These are phyloP conservation scores for Dendrobium huoshanense DNA, from an alignment of 106 monocot species.

Conservation along the genomic window DNA sequence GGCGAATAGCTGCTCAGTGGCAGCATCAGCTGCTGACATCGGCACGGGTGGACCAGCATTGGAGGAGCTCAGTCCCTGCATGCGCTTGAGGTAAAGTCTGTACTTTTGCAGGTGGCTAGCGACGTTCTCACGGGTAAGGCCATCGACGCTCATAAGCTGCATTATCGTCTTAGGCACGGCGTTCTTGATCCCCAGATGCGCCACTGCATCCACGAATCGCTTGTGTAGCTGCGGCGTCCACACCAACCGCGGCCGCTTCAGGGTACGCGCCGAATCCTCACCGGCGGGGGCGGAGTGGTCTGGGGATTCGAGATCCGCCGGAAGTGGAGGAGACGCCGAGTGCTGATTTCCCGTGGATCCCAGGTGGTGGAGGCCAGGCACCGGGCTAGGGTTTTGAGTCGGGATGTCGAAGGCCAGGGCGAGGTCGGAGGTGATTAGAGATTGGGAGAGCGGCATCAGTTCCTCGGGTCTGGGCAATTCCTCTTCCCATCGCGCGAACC, in stretches of 20 bases:
- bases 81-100: slow-evolving; percentile 59
- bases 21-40: slow-evolving; percentile 16
- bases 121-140: slow-evolving; percentile 79
- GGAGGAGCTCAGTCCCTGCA: slow-evolving; percentile 35
- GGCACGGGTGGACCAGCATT: not conserved
- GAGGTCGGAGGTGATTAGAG: slow-evolving; percentile 17
- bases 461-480: slow-evolving; percentile 15
- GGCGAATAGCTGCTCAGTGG: slow-evolving; percentile 63
- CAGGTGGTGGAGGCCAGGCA: not conserved
- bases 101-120: slow-evolving; percentile 89
- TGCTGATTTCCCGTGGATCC: not conserved
- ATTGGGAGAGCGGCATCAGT: slow-evolving; percentile 17
- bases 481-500: slow-evolving; percentile 14
- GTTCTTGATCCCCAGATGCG: slow-evolving; percentile 72
- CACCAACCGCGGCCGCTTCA: slow-evolving; percentile 76
- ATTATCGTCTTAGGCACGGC: slow-evolving; percentile 85
- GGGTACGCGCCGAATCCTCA: slow-evolving; percentile 52
- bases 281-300: not conserved
- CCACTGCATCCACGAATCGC: slow-evolving; percentile 76
- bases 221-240: slow-evolving; percentile 91
- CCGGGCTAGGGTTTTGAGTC: slow-evolving; percentile 4
- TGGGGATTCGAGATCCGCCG: not conserved
- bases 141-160: slow-evolving; percentile 82
- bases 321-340: not conserved
- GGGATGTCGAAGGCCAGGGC: slow-evolving; percentile 17